Evolutionary conservation across 331 rosid genomes (phyloP).

Genomic region (Phaseolus coccineus): DNA sequence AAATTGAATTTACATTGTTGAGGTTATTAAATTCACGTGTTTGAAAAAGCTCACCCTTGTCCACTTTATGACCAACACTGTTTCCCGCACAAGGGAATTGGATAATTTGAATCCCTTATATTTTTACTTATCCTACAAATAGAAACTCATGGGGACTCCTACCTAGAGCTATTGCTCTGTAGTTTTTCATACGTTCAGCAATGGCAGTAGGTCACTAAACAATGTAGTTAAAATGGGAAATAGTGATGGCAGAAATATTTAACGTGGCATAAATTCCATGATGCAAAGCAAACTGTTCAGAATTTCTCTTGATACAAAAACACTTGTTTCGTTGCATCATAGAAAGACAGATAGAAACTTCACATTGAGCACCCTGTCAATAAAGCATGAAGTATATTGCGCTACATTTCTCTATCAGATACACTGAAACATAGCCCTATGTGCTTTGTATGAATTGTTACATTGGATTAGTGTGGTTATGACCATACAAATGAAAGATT

Average conservation of each 20-base stretch:
- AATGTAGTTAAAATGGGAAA: neutral
- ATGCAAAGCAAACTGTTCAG: neutral
- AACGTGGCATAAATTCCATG: neutral
- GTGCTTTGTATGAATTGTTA: neutral
- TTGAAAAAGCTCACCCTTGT: neutral
- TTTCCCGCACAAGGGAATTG: neutral
- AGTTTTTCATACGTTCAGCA: neutral
- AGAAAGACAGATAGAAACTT: neutral
- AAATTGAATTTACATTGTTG: no score
- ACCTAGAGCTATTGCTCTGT: neutral
- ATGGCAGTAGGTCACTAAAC: neutral
- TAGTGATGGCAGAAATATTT: neutral
- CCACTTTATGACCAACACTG: neutral
- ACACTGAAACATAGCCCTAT: neutral
- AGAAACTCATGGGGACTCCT: neutral
- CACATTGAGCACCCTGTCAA: neutral
- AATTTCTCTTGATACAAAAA: neutral
- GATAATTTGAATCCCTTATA: constrained; percentile 7
- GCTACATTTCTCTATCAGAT: neutral
- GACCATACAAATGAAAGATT: neutral
- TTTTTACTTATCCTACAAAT: neutral
- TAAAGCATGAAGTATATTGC: neutral
- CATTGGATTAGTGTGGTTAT: neutral
- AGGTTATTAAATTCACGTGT: neutral
- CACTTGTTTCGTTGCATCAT: constrained; percentile 1